phyloP scores from a whole-genome alignment of 169 alveolate genomes.

The Plasmodium fragile region DNA sequence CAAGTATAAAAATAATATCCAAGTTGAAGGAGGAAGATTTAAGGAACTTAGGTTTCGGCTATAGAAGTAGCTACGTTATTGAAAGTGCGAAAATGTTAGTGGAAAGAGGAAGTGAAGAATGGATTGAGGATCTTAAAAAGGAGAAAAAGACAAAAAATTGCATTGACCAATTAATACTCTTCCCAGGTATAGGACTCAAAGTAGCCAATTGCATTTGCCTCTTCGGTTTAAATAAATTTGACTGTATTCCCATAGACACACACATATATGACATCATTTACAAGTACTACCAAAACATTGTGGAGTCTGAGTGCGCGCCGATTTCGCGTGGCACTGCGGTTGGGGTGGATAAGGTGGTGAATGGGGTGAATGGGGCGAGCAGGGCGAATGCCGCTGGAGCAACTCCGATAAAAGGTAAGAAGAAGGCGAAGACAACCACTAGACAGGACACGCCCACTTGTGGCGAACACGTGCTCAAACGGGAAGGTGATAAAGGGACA shows the following conservation, averaged over 20 bases:
- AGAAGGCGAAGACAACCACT: not conserved
- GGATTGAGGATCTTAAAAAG: conserved; percentile 71
- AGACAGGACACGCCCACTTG: not conserved
- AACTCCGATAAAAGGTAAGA: not conserved
- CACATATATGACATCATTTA: conserved; percentile 85
- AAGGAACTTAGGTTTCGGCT: conserved; percentile 80
- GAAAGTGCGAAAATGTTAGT: conserved; percentile 75
- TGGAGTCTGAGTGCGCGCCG: not conserved
- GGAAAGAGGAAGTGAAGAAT: conserved; percentile 69
- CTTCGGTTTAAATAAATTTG: conserved; percentile 87
- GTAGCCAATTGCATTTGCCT: conserved; percentile 94
- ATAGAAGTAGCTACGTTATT: conserved; percentile 78
- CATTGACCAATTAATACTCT: conserved; percentile 46
- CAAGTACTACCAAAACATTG: conserved; percentile 42
- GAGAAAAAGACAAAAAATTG: conserved; percentile 48
- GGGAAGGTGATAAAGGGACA: not conserved
- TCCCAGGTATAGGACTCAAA: conserved; percentile 93
- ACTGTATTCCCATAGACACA: conserved; percentile 93
- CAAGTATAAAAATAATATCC: conserved; percentile 73
- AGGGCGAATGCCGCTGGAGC: not conserved
- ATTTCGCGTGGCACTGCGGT: not conserved
- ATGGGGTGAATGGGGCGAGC: not conserved
- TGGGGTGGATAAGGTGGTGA: not conserved
- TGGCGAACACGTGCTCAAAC: not conserved
- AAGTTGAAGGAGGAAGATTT: conserved; percentile 57